These are phyloP conservation scores for Fusarium camptoceras DNA, from an alignment of 2,329 filamentous ascomycete species.

Conservation along the genomic window DNA sequence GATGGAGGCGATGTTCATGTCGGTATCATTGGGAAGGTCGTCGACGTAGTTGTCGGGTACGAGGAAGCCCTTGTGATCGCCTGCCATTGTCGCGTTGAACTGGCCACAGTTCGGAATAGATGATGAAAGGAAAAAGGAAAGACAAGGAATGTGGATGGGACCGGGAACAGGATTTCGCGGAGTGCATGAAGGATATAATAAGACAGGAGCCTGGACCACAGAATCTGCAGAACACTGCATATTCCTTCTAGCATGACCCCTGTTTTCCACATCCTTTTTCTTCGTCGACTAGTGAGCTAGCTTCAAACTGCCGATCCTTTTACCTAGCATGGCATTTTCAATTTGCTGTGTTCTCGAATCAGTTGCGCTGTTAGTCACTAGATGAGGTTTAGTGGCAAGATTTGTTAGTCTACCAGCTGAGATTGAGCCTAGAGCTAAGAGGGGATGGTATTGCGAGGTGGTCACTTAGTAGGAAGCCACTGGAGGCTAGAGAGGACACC, in stretches of 20 bases:
- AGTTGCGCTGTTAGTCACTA: background rate
- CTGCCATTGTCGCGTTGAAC: slow-evolving; percentile 33
- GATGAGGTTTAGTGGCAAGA: background rate
- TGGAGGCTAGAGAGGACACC: background rate
- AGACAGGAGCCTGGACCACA: background rate
- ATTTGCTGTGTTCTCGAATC: background rate
- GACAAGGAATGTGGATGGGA: slow-evolving; percentile 9
- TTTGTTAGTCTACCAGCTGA: background rate
- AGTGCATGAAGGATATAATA: slow-evolving; percentile 11
- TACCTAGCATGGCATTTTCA: background rate
- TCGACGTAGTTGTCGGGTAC: slow-evolving; percentile 37
- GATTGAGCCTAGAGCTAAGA: background rate
- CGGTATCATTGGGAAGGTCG: slow-evolving; percentile 36
- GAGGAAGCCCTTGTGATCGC: slow-evolving; percentile 30
- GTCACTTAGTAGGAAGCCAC: background rate
- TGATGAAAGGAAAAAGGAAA: background rate
- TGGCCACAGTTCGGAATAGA: background rate
- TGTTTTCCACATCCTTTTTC: background rate
- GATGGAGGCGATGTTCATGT: slow-evolving; percentile 47
- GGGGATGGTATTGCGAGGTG: background rate
- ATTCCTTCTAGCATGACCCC: slow-evolving; percentile 10
- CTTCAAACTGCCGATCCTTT: slow-evolving; percentile 16
- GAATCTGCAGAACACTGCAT: slow-evolving; percentile 8
- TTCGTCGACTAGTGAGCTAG: background rate
- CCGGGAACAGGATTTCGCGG: background rate